Evolutionary conservation across 2,329 filamentous ascomycete genomes (phyloP), one percentile per base, ranked within the genome.

Genomic region (Fusarium haematococcum): DNA sequence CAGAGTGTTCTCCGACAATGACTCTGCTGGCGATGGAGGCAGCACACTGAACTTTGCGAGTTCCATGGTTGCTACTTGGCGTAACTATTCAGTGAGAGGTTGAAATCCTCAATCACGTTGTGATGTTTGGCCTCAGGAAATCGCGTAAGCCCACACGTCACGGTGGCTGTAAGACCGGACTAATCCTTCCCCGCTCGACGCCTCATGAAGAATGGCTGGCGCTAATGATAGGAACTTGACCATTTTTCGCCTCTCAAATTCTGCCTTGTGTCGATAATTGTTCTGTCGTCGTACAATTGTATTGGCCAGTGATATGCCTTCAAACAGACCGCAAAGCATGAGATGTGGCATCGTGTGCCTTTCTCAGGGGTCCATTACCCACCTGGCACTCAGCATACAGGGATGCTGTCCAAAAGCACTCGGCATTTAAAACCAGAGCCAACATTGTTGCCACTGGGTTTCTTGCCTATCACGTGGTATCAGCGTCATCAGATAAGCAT

Each of bases 151-250:
- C 16, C 16, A 37, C 33, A 39, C 54, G 54, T 58, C 54, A 58
- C 18, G 23, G 16, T 58, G 16, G 30, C n/a, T 18, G 61, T 72
- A 62, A 72, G 63, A 68, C 61, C 70, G 70, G 70, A 61, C 60
- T 65, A 72, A 72, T 45, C 27, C 68, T 65, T 48, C 25, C 57
- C 70, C 70, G 70, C 37, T 52, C 32, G 16, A 33, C 30, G 25
- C 16, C 43, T 45, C 20, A 13, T 11, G 7, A 23, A 23, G 41
- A 48, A 18, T 8, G 43, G 14, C 8, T 25, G 6, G 23, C 41
- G 41, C 41, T 7, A 45, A 45, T 14, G 11, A 45, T 13, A 16
- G 23, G 23, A 27, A 48, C 23, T 48, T 25, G 43, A 2, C 20
- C 13, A 16, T 23, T 50, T 50, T 27, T 30, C 4, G 0, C 25